Conservation (phyloP, 495 filamentous ascomycete species). For the Aspergillus panamensis region DNA sequence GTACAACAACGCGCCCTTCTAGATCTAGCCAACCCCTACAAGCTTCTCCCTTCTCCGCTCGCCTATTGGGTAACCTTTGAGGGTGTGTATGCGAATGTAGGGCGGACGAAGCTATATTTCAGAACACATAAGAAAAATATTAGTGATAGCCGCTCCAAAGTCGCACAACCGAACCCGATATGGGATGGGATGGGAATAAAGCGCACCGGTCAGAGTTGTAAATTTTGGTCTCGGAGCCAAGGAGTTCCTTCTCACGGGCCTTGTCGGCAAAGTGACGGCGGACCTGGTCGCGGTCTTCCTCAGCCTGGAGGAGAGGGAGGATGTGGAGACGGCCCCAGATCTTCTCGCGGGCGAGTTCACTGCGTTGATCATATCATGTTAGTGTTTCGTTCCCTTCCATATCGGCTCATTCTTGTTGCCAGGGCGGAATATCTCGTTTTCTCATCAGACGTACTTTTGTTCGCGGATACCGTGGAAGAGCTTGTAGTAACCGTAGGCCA, state of each 20-base stretch:
- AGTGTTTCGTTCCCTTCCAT: neutral
- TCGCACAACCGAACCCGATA: no score
- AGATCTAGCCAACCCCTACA: conserved; percentile 5
- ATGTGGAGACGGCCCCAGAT: conserved; percentile 95
- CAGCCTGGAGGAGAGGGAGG: conserved; percentile 87
- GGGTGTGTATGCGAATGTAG: conserved; percentile 46
- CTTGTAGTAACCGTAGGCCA: conserved; percentile 87
- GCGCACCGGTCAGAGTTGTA: conserved; percentile 88
- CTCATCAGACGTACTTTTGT: conserved; percentile 66
- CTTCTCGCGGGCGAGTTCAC: conserved; percentile 93
- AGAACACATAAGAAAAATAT: no score
- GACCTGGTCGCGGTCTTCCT: conserved; percentile 92
- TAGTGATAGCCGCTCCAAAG: neutral
- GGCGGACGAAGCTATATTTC: conserved; percentile 41
- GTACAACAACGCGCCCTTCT: neutral
- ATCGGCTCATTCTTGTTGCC: neutral
- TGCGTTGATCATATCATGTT: conserved; percentile 34
- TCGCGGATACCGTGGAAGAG: conserved; percentile 74
- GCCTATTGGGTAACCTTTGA: conserved; percentile 39
- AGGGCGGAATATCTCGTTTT: no score
- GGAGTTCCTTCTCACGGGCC: conserved; percentile 81
- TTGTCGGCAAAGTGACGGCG: conserved; percentile 79
- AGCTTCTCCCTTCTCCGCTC: neutral
- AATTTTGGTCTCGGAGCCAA: conserved; percentile 73
- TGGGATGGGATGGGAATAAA: neutral